These are phyloP conservation scores for Tilletia indica DNA, from an alignment of 1,284 basidiomycete genomes.

Conservation along the genomic window DNA sequence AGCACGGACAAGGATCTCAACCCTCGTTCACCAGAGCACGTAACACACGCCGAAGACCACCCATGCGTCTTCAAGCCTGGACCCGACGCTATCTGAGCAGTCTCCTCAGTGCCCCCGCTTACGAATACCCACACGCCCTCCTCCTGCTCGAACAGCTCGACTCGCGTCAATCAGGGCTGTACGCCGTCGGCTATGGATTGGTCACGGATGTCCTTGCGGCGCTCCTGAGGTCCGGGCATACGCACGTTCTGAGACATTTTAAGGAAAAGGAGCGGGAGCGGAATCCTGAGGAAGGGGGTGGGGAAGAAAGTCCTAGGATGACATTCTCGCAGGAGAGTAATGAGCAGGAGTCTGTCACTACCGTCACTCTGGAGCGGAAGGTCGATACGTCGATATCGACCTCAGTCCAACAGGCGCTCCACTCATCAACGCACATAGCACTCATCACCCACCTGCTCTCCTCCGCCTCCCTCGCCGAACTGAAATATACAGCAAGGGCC, in stretches of 20 bases:
- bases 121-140: background rate
- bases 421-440: background rate
- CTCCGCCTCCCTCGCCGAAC: background rate
- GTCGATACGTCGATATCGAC: background rate
- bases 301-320: background rate
- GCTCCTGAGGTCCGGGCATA: background rate
- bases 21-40: too few species aligned
- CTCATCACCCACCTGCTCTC: background rate
- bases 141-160: background rate
- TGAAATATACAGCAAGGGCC: background rate
- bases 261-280: background rate
- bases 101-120: background rate
- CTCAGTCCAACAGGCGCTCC: background rate
- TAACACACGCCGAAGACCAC: too few species aligned
- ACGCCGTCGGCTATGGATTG: background rate
- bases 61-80: background rate
- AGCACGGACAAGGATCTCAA: too few species aligned
- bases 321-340: background rate
- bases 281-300: background rate
- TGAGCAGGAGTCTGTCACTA: background rate
- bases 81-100: background rate
- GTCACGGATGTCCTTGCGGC: background rate
- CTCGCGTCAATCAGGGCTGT: background rate
- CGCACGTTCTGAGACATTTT: background rate
- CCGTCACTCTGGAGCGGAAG: background rate